Base-by-base conservation (phyloP, 1,139 yeast genomes). In the Geotrichum restrictum region DNA sequence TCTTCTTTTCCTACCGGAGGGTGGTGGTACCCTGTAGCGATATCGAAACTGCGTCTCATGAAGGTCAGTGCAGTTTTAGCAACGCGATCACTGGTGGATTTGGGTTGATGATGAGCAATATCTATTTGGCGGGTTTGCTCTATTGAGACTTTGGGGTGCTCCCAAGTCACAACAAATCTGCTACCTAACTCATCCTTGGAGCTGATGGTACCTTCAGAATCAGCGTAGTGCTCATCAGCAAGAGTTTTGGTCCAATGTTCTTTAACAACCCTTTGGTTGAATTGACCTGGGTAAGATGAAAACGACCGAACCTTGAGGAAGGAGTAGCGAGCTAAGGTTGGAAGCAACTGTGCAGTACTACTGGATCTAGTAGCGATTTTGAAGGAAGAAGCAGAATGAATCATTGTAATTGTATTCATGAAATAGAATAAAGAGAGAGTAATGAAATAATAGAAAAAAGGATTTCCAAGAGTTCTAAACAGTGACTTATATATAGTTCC, bases 11-110 rank as follows among this genome's bases (percentile, higher is more conserved):
- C 68, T 10, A 69, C 61, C n/a, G 72, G 69, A 29, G 66, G 65
- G 5, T 83, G 80, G 57, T 80, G 81, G 69, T 84, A 85, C 1
- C 89, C 88, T 0, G 91, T 83, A 43, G 74, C 77, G 37, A 77
- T 65, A 64, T 85, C 91, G 67, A 84, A 85, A 10, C 73, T 56
- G 5, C 69, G 59, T 56, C 89, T 72, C 51, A 80, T 72, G 27
- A 70, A 57, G 54, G 63, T 64, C 60, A 82, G 75, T 27, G 78
- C 73, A 13, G 69, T 61, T 57, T 67, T 75, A 6, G 88, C 86
- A 22, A 82, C 65, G 49, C 68, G 71, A 64, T 85, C 93, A 33
- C 81, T 69, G 14, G 71, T 24, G 1, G 75, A 70, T 37, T 60
- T 57, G 0, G 88, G 84, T 3, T 64, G 66, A 43, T 86, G 71